Conservation (phyloP, 495 filamentous ascomycete genomes). For the Bathelium albidoporum region DNA sequence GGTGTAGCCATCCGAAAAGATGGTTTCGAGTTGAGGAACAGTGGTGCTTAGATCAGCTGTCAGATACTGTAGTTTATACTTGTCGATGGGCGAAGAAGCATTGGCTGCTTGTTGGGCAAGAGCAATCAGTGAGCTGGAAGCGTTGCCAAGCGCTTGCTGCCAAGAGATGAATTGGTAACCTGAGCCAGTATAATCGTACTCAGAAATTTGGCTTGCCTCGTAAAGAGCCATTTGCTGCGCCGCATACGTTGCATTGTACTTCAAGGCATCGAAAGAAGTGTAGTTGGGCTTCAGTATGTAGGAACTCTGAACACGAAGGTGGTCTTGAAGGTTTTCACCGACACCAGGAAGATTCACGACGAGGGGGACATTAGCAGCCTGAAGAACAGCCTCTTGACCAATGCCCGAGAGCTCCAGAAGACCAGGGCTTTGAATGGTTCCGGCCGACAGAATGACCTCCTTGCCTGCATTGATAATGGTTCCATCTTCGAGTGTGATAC, state of each 20-base stretch:
- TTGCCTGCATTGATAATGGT: slow-evolving; percentile 25
- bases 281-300: slow-evolving; percentile 14
- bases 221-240: slow-evolving; percentile 6
- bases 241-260: slow-evolving; percentile 6
- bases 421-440: slow-evolving; percentile 30
- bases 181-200: slow-evolving; percentile 20
- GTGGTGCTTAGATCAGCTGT: not conserved
- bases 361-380: slow-evolving; percentile 7
- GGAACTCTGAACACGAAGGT: slow-evolving; percentile 15
- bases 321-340: slow-evolving; percentile 24
- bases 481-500: slow-evolving; percentile 14
- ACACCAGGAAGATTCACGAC: slow-evolving; percentile 20
- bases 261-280: slow-evolving; percentile 13
- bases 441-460: slow-evolving; percentile 30
- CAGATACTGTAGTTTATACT: slow-evolving; percentile 13
- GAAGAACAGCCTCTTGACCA: slow-evolving; percentile 16
- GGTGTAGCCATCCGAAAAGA: slow-evolving; percentile 21
- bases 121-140: not conserved
- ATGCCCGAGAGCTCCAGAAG: slow-evolving; percentile 26
- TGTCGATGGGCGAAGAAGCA: slow-evolving; percentile 7
- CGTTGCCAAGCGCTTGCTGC: slow-evolving; percentile 9
- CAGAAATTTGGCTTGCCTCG: slow-evolving; percentile 7
- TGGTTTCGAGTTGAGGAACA: slow-evolving; percentile 20
- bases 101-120: slow-evolving; percentile 8
- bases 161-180: slow-evolving; percentile 18